Evolutionary conservation across 345 rosid genomes (phyloP), one percentile per base, ranked within the genome.

Genomic region (Populus davidiana): DNA sequence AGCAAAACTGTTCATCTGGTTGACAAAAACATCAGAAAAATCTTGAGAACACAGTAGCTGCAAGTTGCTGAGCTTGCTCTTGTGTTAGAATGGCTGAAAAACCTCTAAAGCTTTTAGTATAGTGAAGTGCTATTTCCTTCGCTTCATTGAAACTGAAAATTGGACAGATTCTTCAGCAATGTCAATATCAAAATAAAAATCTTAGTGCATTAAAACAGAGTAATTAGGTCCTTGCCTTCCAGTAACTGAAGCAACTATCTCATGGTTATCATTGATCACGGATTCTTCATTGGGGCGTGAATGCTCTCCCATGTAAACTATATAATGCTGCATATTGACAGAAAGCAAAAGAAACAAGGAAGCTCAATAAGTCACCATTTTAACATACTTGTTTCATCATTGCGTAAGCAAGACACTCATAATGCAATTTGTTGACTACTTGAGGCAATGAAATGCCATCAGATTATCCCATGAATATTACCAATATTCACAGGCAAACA

Each of bases 261-360:
- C 66, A 52, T 81, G 85, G 83, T 86, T 85, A 63, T 86, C 87
- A 66, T 66, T 76, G 84, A 78, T 73, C 29, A 86, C 86, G 31
- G 88, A 88, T 80, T 86, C 86, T 23, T 81, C 70, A 69, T 71
- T 78, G 18, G 87, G 87, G 52, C 81, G 87, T 2, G 88, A 82
- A 72, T 86, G 87, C 38, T 78, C 69, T 3, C 93, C 93, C 90
- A 84, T 85, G 83, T 84, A 86, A 49, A 86, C 89, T 21, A 89
- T 72, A 69, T 84, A 86, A 79, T 84, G 91, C 88, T 88, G 88
- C 85, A 80, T 10, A 47, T 17, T 47, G 18, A 66, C 64, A 18
- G 49, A 20, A 52, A 77, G 36, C 16, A 67, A 7, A 66, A 64
- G 56, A 29, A 4, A 29, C 1, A 2, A 8, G 8, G 5, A 50